phyloP scores from a whole-genome alignment of 2,329 filamentous ascomycete species.

The Fusarium tupiense region DNA sequence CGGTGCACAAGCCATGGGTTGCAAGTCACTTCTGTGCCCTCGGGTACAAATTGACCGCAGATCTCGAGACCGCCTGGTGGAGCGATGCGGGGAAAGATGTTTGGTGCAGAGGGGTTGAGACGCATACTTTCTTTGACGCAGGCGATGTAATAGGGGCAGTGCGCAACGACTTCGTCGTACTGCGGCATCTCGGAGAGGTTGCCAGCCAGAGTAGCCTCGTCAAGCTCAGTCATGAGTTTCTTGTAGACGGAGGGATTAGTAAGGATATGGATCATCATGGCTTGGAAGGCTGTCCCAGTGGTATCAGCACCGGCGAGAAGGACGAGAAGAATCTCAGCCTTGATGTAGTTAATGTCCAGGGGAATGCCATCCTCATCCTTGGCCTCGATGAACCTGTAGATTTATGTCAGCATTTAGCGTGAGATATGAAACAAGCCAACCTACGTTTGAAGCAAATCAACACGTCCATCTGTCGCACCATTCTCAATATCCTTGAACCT shows the following conservation, averaged over 20 bases:
- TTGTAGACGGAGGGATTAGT: slow-evolving; percentile 28
- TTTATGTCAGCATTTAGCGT: not conserved
- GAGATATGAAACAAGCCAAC: rapidly evolving
- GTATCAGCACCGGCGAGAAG: slow-evolving; percentile 55
- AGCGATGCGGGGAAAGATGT: slow-evolving; percentile 61
- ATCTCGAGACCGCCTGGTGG: slow-evolving; percentile 56
- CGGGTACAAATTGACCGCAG: slow-evolving; percentile 45
- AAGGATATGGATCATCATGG: slow-evolving; percentile 48
- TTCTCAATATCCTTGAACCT: slow-evolving; percentile 58
- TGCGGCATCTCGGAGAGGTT: slow-evolving; percentile 49
- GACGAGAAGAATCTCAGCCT: slow-evolving; percentile 30
- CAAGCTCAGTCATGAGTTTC: slow-evolving; percentile 41
- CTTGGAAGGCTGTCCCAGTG: slow-evolving; percentile 58
- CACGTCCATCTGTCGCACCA: slow-evolving; percentile 52
- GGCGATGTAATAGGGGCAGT: slow-evolving; percentile 60
- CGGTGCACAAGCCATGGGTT: slow-evolving; percentile 51
- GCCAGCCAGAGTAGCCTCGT: slow-evolving; percentile 41
- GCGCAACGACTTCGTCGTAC: slow-evolving; percentile 39
- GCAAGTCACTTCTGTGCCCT: slow-evolving; percentile 48
- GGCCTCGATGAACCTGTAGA: slow-evolving; percentile 19
- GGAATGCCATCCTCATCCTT: slow-evolving; percentile 17
- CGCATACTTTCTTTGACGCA: slow-evolving; percentile 64
- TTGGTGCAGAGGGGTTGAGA: slow-evolving; percentile 58
- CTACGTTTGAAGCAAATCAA: slow-evolving; percentile 63
- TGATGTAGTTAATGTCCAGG: slow-evolving; percentile 34